phyloP scores from a whole-genome alignment of 352 stramenopile species.

The Phytophthora quininea region DNA sequence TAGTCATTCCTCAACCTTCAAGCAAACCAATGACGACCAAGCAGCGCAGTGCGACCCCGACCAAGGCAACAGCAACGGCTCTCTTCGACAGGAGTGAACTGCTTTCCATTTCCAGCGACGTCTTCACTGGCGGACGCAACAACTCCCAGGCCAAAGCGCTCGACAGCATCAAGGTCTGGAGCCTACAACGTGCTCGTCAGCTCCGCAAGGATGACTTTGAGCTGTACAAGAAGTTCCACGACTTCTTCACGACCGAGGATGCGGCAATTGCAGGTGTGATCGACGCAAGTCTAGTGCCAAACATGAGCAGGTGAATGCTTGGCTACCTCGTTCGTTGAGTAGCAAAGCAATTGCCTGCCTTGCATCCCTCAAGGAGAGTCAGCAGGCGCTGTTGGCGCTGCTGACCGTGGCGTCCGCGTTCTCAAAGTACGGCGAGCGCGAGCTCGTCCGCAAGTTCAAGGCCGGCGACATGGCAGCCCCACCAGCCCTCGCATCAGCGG shows the following conservation, averaged over 20 bases:
- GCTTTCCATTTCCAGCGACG: background rate
- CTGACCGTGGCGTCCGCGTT: background rate
- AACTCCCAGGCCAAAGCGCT: background rate
- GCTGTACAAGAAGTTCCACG: constrained; percentile 1
- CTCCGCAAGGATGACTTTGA: background rate
- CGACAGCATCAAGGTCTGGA: background rate
- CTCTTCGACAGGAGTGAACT: background rate
- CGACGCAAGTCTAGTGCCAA: background rate
- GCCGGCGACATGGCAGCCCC: background rate
- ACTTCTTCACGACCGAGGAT: background rate
- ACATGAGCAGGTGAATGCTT: background rate
- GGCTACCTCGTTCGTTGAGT: background rate
- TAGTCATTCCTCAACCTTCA: background rate
- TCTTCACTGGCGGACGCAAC: background rate
- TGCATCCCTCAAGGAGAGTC: background rate
- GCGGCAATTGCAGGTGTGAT: background rate
- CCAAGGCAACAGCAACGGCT: background rate
- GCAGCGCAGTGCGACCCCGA: background rate
- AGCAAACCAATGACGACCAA: background rate
- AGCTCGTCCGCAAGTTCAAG: background rate
- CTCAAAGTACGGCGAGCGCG: background rate
- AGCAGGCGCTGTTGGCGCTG: background rate
- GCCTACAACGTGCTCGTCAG: background rate
- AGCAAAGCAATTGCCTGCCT: background rate
- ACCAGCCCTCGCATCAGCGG: background rate